phyloP scores from a whole-genome alignment of 139 green algal species.

The Astrephomene gubernaculifera region DNA sequence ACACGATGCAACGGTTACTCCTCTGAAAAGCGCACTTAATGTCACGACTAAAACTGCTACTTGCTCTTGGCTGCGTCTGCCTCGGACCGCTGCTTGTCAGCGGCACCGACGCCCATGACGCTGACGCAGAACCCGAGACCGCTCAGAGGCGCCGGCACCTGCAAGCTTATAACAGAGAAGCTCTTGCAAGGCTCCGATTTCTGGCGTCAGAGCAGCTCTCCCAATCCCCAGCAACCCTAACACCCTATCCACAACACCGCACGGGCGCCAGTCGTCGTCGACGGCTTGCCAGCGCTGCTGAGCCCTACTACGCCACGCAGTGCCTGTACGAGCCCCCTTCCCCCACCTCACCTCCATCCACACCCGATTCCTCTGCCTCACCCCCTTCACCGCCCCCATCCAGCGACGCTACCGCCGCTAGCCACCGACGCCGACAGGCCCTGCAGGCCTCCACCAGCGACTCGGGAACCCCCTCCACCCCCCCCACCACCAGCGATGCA shows the following conservation, averaged over 20 bases:
- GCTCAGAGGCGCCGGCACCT: not conserved
- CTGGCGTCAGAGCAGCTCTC: slow-evolving; percentile 1
- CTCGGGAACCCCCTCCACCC: not conserved
- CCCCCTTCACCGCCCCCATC: not conserved
- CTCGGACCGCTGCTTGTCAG: not conserved
- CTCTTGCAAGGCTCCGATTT: not conserved
- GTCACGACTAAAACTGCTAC: not conserved
- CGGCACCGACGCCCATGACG: not conserved
- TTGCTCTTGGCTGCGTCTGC: not conserved
- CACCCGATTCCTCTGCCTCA: not conserved
- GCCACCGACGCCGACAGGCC: not conserved
- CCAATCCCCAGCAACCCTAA: not conserved
- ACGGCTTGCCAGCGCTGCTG: not conserved
- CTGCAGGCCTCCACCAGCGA: not conserved
- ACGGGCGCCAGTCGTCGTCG: slow-evolving; percentile 14
- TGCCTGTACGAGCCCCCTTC: slow-evolving; percentile 20
- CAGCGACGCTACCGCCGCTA: not conserved
- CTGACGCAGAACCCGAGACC: not conserved
- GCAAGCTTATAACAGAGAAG: not conserved
- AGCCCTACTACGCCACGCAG: slow-evolving; percentile 6
- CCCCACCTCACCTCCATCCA: not conserved
- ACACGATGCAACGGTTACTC: too few relatives aligned
- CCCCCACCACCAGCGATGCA: not conserved
- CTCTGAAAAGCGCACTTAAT: too few relatives aligned
- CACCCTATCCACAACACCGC: not conserved